Base-by-base conservation (phyloP, 1,139 yeast genomes). In the Suhomyces taliae region DNA sequence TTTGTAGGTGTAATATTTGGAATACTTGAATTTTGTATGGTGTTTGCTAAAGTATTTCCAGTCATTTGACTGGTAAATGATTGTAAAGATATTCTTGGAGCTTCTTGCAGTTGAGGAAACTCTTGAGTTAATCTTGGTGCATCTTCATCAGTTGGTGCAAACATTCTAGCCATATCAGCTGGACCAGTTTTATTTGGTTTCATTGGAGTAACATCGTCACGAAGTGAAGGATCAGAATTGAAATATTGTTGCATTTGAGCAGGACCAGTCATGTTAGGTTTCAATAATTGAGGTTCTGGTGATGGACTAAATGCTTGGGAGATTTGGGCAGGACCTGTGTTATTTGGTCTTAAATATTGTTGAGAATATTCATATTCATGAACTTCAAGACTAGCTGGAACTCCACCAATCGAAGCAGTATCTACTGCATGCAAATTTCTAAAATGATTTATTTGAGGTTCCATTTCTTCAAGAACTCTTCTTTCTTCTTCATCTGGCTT, bases 381-480 rank as follows among this genome's bases (percentile, higher is more conserved):
- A 29, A 67, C 55, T 33, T 82, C 81, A 37, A 79, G 66, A 47
- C 70, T 76, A 0, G 82, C 64, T 0, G 86, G 85, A 0, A 74
- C 75, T 3, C 86, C 85, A 50, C 71, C 82, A 11, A 81, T 71
- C 27, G 85, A 78, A 4, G 82, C 87, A 43, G 85, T 80, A 59
- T 85, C 90, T 7, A 83, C 86, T 8, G 80, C 77, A 48, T 74
- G 58, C 47, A 85, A 78, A 57, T 85, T 81, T 48, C 78, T 82
- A 63, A 85, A 85, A 61, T 83, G 86, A 46, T 81, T 81, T 41
- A 84, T 75, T 32, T 85, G 83, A 8, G 83, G 82, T 53, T 77
- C 83, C 84, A 85, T 83, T 51, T 84, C 91, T 48, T 77, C 76
- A 26, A 85, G 66, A 15, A 81, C 85, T 56, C 83, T 85, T 46